Evolutionary conservation across 2,329 filamentous ascomycete genomes (phyloP), one percentile per base, ranked within the genome.

Genomic region (Chaetomiaceae sp.): DNA sequence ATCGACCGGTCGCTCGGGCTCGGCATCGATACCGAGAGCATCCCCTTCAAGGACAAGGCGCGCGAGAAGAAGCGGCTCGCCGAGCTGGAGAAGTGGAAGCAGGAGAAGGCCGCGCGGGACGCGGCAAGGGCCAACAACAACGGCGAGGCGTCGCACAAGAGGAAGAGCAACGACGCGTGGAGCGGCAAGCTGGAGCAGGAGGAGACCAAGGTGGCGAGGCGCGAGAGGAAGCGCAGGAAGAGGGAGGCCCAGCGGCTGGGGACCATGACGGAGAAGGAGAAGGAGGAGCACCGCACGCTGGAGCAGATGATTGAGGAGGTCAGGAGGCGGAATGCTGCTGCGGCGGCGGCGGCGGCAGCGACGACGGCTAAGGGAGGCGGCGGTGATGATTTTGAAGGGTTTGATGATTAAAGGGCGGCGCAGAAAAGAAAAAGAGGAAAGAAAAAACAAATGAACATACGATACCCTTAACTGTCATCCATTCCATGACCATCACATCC

Each of bases 181-280:
- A 91, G 86, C 66, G 78, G 75, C 51, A 87, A 87, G 65, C 72
- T 77, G 19, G 86, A 86, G 56, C 74, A 76, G 60, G 84, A 85
- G 61, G 83, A 83, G 20, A 71, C 78, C 53, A 80, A 83, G 45
- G 73, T 53, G 2, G 63, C 60, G 41, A 60, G 67, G 44, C 57
- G 67, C 16, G 66, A 68, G 55, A 67, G 65, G 63, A 68, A 66
- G 59, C 55, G 64, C 38, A 59, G 63, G 55, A 67, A 62, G 60
- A 61, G 78, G 53, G 84, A 90, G 55, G 79, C 81, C 9, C 81
- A 85, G 65, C 73, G 73, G 56, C 70, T 76, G 63, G 76, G 79
- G 25, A 76, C 73, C 53, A 83, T 92, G 80, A 87, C 81, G n/a
- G 81, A 85, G 3, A 80, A 82, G 51, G 82, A 90, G 67, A 83